Percentiles rank a stretch among this genome's conserved stretches.
These are phyloP conservation scores for Boletus tomentosulus DNA, from an alignment of 768 basidiomycete genomes.

Conservation along the genomic window DNA sequence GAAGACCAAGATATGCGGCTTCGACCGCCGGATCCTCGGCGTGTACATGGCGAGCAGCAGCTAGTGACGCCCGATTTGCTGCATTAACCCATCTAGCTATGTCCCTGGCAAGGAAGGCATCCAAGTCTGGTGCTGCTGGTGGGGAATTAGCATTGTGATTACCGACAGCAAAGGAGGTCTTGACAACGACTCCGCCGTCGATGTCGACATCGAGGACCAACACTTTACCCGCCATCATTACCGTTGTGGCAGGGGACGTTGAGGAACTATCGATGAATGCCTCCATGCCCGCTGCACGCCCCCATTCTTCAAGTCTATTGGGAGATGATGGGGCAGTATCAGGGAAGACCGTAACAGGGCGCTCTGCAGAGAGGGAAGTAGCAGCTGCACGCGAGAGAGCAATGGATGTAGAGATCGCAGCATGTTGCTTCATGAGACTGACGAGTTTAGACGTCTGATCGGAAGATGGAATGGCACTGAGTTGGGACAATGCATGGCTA, in stretches of 20 bases:
- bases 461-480: constrained; percentile 42
- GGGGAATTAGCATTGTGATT: constrained; percentile 42
- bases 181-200: constrained; percentile 46
- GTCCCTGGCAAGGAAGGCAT: constrained; percentile 55
- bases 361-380: constrained; percentile 18
- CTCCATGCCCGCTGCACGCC: constrained; percentile 65
- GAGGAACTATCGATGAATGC: constrained; percentile 62
- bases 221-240: constrained; percentile 75
- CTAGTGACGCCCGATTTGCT: constrained; percentile 23
- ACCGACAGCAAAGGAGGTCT: constrained; percentile 66
- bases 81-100: constrained; percentile 58
- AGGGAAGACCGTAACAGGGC: constrained; percentile 22
- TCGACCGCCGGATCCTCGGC: constrained; percentile 46
- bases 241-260: constrained; percentile 36
- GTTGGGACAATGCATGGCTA: constrained; percentile 46
- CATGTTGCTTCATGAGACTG: constrained; percentile 63
- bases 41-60: constrained; percentile 26
- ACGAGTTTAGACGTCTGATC: constrained; percentile 63
- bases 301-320: constrained; percentile 54
- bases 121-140: constrained; percentile 45
- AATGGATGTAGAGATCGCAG: constrained; percentile 36
- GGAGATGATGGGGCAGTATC: constrained; percentile 28
- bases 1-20: constrained; percentile 46
- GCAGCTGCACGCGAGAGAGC: constrained; percentile 20
- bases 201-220: constrained; percentile 76